Evolutionary conservation across 2,329 filamentous ascomycete genomes (phyloP).

Genomic region (Alternaria panax): DNA sequence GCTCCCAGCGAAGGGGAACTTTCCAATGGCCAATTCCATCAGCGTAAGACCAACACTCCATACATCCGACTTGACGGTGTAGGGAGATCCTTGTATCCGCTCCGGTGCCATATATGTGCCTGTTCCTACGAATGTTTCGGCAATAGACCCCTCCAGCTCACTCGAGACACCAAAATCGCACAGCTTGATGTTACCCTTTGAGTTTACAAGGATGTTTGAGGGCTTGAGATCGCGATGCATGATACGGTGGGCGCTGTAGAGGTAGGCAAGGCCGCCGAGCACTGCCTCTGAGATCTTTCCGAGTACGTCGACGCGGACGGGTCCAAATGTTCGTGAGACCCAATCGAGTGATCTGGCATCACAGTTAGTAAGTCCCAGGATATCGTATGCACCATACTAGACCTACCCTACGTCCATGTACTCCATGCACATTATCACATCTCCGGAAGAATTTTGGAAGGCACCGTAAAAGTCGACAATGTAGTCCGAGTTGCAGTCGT

Average conservation of each 20-base stretch:
- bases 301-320: constrained; percentile 92
- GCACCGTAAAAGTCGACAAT: constrained; percentile 98
- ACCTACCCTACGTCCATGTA: constrained; percentile 98
- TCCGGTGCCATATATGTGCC: constrained; percentile 99
- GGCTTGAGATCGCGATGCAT: constrained; percentile 99
- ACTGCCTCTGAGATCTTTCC: constrained; percentile 98
- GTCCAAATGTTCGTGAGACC: constrained; percentile 93
- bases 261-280: constrained; percentile 89
- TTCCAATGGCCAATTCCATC: constrained; percentile 97
- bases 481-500: constrained; percentile 94
- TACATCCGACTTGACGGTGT: constrained; percentile 97
- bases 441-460: constrained; percentile 94
- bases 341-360: constrained; percentile 80
- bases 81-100: constrained; percentile 94
- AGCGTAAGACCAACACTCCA: constrained; percentile 96
- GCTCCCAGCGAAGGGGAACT: constrained; percentile 93
- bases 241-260: constrained; percentile 94
- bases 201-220: constrained; percentile 97
- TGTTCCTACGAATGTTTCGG: constrained; percentile 97
- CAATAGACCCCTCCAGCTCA: constrained; percentile 96
- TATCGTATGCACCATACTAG: neutral
- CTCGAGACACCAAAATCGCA: constrained; percentile 99
- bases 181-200: constrained; percentile 90
- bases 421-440: constrained; percentile 99
- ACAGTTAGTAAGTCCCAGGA: constrained; percentile 20